Percentiles rank a stretch among this genome's conserved stretches.
phyloP scores from a whole-genome alignment of 2,329 filamentous ascomycete genomes.

The Xylaria sp. region DNA sequence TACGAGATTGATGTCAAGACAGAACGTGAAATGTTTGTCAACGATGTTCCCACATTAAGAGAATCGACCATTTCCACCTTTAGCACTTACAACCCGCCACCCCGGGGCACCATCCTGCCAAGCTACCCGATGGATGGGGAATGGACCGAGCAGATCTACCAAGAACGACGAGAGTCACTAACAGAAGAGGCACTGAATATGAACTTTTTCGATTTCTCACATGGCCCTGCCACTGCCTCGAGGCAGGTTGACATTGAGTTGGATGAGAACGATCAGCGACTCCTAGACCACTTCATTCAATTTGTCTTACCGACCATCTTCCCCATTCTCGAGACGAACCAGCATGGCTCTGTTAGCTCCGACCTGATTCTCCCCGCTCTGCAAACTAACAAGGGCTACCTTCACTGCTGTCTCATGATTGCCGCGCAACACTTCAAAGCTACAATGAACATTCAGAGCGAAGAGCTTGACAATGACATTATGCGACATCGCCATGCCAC shows the following conservation, averaged over 20 bases:
- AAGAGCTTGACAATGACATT: conserved; percentile 87
- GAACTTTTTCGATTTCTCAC: conserved; percentile 83
- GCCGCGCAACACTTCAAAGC: conserved; percentile 91
- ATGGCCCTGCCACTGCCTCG: conserved; percentile 66
- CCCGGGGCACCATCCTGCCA: conserved; percentile 69
- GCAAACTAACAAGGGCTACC: conserved; percentile 88
- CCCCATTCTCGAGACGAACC: conserved; percentile 88
- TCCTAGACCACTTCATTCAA: conserved; percentile 90
- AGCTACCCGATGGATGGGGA: conserved; percentile 68
- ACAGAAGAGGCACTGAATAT: conserved; percentile 70
- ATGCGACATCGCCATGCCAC: conserved; percentile 90
- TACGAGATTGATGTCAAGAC: conserved; percentile 98
- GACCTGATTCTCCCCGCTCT: conserved; percentile 87
- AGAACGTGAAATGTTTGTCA: conserved; percentile 90
- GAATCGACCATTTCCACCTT: conserved; percentile 93
- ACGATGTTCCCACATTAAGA: conserved; percentile 82
- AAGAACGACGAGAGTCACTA: conserved; percentile 71
- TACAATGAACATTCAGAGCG: conserved; percentile 67
- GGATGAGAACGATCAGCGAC: conserved; percentile 82
- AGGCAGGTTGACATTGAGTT: conserved; percentile 79
- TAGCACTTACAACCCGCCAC: conserved; percentile 83
- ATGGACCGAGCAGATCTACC: conserved; percentile 73
- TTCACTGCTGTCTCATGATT: conserved; percentile 94
- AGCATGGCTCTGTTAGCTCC: conserved; percentile 79
- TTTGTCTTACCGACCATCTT: conserved; percentile 89